A percentile compares a stretch with the other conserved stretches of the same genome.
Conservation (phyloP, 2,329 filamentous ascomycete genomes). For the Fusarium sp. region DNA sequence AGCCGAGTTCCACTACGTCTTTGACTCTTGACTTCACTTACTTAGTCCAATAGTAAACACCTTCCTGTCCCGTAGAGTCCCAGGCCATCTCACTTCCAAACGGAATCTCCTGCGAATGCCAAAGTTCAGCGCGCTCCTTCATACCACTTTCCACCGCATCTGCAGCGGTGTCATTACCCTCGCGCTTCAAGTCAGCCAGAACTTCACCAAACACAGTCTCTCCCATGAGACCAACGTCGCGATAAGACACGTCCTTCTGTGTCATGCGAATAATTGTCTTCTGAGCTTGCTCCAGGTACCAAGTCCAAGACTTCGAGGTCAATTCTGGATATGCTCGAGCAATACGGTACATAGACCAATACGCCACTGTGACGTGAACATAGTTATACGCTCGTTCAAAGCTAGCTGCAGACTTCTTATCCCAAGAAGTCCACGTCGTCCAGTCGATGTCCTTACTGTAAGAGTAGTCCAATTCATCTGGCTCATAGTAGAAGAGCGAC, state of each 20-base stretch:
- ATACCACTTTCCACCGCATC: conserved; percentile 57
- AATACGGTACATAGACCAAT: conserved; percentile 68
- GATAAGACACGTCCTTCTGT: conserved; percentile 56
- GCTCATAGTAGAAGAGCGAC: conserved; percentile 68
- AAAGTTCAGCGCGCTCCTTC: conserved; percentile 60
- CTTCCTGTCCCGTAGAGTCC: conserved; percentile 72
- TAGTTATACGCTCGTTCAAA: conserved; percentile 68
- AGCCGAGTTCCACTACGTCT: too few species aligned
- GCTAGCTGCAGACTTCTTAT: conserved; percentile 56
- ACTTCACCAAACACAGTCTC: conserved; percentile 68
- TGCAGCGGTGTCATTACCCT: conserved; percentile 56
- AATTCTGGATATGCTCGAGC: conserved; percentile 61
- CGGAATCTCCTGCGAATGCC: conserved; percentile 63
- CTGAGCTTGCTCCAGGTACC: conserved; percentile 67
- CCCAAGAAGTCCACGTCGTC: conserved; percentile 64
- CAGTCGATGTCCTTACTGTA: conserved; percentile 61
- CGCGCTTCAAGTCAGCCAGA: conserved; percentile 61
- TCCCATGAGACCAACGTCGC: conserved; percentile 65
- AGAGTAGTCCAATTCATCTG: conserved; percentile 53
- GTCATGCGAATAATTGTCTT: conserved; percentile 58
- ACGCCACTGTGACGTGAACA: conserved; percentile 65
- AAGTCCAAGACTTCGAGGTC: conserved; percentile 58
- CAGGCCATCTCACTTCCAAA: conserved; percentile 72
- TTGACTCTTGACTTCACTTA: conserved; percentile 17
- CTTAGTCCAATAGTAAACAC: conserved; percentile 69